These are phyloP conservation scores for Epichloe sylvatica DNA, from an alignment of 2,329 filamentous ascomycete genomes.

Conservation along the genomic window DNA sequence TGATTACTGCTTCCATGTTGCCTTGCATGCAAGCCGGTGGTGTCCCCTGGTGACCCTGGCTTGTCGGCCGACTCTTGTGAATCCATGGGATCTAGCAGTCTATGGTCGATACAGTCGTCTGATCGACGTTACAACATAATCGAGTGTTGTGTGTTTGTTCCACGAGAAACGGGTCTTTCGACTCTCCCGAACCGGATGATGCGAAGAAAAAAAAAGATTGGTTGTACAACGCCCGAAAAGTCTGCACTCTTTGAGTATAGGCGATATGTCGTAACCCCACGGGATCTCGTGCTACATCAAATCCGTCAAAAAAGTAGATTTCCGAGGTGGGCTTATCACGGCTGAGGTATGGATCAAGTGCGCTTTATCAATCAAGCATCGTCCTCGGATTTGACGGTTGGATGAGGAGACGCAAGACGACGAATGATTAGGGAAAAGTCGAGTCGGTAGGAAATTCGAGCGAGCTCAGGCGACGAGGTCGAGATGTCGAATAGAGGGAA, in stretches of 20 bases:
- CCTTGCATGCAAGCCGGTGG: conserved; percentile 24
- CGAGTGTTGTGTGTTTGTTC: background rate
- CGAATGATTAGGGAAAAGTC: background rate
- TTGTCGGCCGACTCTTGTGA: conserved; percentile 22
- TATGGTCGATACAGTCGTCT: background rate
- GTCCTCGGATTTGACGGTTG: background rate
- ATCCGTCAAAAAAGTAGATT: background rate
- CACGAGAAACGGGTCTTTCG: background rate
- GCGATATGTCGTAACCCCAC: background rate
- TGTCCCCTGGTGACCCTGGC: conserved; percentile 24
- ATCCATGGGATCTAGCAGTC: conserved; percentile 19
- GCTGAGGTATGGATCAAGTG: background rate
- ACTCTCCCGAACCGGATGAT: background rate
- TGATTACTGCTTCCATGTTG: conserved; percentile 21
- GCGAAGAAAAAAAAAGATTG: background rate
- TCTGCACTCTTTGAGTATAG: background rate
- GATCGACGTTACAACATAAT: conserved; percentile 9
- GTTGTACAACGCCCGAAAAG: background rate
- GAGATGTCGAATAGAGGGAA: background rate
- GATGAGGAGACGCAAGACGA: background rate
- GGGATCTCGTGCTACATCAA: background rate
- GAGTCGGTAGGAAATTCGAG: background rate
- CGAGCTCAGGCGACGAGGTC: background rate
- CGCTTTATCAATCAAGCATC: background rate
- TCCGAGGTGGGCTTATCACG: background rate